Evolutionary conservation across 345 rosid species (phyloP).

Genomic region (Noccaea caerulescens): DNA sequence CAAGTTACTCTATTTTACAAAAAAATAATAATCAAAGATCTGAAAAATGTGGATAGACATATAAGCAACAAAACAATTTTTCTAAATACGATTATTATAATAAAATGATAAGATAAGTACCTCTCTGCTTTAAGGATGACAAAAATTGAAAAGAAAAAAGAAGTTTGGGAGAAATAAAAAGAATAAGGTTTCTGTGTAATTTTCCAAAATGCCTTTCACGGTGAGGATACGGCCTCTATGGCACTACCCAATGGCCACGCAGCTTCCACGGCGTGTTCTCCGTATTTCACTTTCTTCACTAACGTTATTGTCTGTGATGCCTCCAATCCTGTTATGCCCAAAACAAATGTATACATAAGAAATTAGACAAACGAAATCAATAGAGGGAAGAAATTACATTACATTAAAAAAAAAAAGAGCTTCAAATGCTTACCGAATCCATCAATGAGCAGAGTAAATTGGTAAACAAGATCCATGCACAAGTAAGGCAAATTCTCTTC

Average conservation of each 20-base stretch:
- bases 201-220: conserved; percentile 34
- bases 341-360: no score
- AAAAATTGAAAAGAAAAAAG: conserved; percentile 2
- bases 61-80: conserved; percentile 18
- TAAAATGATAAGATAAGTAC: conserved; percentile 22
- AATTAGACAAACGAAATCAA: not conserved
- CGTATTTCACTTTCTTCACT: conserved; percentile 79
- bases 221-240: conserved; percentile 81
- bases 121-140: not conserved
- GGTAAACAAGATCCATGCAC: conserved; percentile 96
- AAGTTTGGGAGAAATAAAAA: conserved; percentile 30
- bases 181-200: conserved; percentile 25
- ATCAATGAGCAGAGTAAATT: conserved; percentile 74
- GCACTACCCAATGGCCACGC: conserved; percentile 99
- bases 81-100: conserved; percentile 18
- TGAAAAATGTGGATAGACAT: not conserved
- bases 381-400: not conserved
- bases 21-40: conserved; percentile 15
- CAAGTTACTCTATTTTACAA: conserved; percentile 21
- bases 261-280: conserved; percentile 75
- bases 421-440: conserved; percentile 72
- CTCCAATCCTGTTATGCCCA: conserved; percentile 57
- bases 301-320: conserved; percentile 78
- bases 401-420: not conserved
- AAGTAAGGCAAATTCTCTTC: conserved; percentile 67